Evolutionary conservation across 2,329 filamentous ascomycete genomes (phyloP).

Genomic region (Pyricularia sp.): DNA sequence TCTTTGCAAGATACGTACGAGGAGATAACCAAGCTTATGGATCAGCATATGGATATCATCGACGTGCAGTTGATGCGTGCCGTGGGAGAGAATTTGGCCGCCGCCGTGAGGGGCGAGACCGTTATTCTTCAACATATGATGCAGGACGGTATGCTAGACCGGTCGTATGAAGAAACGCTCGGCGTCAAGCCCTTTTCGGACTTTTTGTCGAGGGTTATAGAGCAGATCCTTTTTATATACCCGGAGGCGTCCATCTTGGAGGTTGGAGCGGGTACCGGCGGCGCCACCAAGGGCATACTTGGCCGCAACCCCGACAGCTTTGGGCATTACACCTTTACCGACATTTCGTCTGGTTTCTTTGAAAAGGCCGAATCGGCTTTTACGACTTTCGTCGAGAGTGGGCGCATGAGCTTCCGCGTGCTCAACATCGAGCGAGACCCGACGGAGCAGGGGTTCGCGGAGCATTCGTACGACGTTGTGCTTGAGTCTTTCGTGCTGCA

Average conservation of each 20-base stretch:
- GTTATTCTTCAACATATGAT: constrained; percentile 19
- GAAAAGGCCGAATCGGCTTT: constrained; percentile 19
- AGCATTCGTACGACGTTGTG: constrained; percentile 17
- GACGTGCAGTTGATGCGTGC: constrained; percentile 8
- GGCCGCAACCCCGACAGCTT: constrained; percentile 10
- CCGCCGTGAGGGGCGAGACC: constrained; percentile 6
- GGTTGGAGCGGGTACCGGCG: constrained; percentile 18
- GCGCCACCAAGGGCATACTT: constrained; percentile 20
- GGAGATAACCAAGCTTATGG: neutral
- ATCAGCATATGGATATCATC: constrained; percentile 3
- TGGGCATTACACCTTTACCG: constrained; percentile 15
- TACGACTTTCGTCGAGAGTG: constrained; percentile 7
- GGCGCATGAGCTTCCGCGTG: constrained; percentile 15
- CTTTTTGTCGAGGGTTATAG: neutral
- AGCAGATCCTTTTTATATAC: constrained; percentile 1
- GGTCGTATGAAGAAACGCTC: constrained; percentile 17
- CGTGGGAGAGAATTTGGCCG: constrained; percentile 6
- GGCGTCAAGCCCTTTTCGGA: constrained; percentile 5
- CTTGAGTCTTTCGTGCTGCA: constrained; percentile 19
- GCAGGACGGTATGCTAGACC: constrained; percentile 19
- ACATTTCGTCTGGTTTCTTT: constrained; percentile 25
- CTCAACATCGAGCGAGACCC: constrained; percentile 18
- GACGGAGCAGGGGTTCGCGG: constrained; percentile 6
- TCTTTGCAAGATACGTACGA: neutral
- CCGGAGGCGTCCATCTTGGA: neutral